phyloP scores from a whole-genome alignment of 208 protist genomes.

The Trypanosoma lewisi region DNA sequence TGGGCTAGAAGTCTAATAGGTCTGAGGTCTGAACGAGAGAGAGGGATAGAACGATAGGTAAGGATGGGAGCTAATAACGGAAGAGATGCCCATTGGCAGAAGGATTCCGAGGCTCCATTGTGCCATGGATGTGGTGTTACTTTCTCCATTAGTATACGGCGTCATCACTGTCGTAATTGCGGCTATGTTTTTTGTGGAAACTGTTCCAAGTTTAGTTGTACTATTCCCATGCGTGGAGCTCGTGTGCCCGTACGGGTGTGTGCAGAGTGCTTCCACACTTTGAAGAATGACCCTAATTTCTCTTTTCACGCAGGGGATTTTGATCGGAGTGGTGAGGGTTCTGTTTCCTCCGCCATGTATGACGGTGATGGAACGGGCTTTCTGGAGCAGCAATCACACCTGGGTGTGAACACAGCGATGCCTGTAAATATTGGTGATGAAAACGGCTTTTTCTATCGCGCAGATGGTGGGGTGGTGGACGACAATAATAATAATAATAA shows the following conservation, averaged over 20 bases:
- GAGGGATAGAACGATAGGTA: neutral
- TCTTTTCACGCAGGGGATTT: neutral
- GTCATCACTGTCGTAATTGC: conserved; percentile 94
- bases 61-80: conserved; percentile 58
- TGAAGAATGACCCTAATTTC: conserved; percentile 1
- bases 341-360: neutral
- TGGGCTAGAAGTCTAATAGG: neutral
- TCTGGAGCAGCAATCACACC: neutral
- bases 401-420: neutral
- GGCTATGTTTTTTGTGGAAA: conserved; percentile 90
- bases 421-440: neutral
- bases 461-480: neutral
- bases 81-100: conserved; percentile 77
- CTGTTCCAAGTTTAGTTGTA: conserved; percentile 65
- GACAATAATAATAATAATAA: no score
- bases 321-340: neutral
- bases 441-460: conserved; percentile 3
- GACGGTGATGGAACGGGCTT: neutral
- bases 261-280: conserved; percentile 55
- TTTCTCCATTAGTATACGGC: conserved; percentile 76
- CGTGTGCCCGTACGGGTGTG: conserved; percentile 67
- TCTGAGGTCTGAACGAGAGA: no score
- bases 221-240: conserved; percentile 53
- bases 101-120: conserved; percentile 70
- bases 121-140: conserved; percentile 74